Evolutionary conservation across 331 rosid genomes (phyloP).

Genomic region (Phaseolus coccineus): DNA sequence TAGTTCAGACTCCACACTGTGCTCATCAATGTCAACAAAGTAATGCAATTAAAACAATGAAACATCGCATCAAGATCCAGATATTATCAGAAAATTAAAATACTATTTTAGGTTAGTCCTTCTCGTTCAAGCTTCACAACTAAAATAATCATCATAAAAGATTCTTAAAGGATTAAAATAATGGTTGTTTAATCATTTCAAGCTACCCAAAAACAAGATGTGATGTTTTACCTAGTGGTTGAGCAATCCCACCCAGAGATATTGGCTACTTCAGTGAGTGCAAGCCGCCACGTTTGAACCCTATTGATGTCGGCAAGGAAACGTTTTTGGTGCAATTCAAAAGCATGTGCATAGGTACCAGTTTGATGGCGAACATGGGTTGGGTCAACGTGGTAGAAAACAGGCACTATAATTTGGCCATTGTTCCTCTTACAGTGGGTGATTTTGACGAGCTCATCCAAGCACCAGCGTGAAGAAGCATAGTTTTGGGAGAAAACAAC

Average conservation of each 20-base stretch:
- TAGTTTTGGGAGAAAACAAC: constrained; percentile 40
- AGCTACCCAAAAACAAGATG: too few species aligned
- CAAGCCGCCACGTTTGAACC: constrained; percentile 46
- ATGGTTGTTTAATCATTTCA: too few species aligned
- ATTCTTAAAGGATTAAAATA: too few species aligned
- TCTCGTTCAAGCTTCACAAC: too few species aligned
- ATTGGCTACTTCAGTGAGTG: constrained; percentile 48
- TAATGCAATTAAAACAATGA: too few species aligned
- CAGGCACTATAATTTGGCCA: constrained; percentile 43
- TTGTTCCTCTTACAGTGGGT: constrained; percentile 30
- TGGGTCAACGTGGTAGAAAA: constrained; percentile 42
- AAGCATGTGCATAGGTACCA: constrained; percentile 29
- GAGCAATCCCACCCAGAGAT: constrained; percentile 54
- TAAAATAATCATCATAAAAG: too few species aligned
- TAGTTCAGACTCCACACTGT: constrained; percentile 44
- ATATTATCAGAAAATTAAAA: too few species aligned
- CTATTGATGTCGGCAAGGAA: neutral
- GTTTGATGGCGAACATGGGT: constrained; percentile 36
- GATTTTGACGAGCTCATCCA: constrained; percentile 45
- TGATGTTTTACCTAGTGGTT: constrained; percentile 30
- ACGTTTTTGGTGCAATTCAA: constrained; percentile 23
- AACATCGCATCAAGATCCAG: too few species aligned
- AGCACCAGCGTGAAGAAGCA: constrained; percentile 44
- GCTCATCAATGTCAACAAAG: neutral
- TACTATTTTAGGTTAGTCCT: too few species aligned